phyloP scores from a whole-genome alignment of 176 grass and related monocot species.

The Oryza officinalis region DNA sequence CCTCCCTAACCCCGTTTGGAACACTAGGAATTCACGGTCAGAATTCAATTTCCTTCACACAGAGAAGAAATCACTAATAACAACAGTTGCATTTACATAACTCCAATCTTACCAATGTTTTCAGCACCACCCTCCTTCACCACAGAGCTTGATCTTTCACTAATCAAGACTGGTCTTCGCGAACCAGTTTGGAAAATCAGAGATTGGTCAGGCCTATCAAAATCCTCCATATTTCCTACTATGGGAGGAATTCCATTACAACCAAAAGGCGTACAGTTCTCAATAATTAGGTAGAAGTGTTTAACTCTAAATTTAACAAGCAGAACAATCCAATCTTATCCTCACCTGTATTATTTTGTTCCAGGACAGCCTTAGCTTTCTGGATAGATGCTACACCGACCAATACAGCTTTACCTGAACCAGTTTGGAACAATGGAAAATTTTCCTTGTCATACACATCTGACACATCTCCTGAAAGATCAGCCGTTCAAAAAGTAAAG shows the following conservation, averaged over 20 bases:
- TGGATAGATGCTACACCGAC: conserved; percentile 38
- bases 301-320: background rate
- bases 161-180: conserved; percentile 21
- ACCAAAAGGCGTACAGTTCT: background rate
- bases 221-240: conserved; percentile 30
- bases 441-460: conserved; percentile 29
- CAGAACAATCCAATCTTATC: conserved; percentile 29
- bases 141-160: conserved; percentile 24
- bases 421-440: conserved; percentile 48
- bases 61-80: conserved; percentile 27
- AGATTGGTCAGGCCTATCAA: conserved; percentile 22
- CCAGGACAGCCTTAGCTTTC: conserved; percentile 50
- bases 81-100: conserved; percentile 6
- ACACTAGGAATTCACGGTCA: conserved; percentile 47
- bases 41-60: conserved; percentile 43
- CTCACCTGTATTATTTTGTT: conserved; percentile 39
- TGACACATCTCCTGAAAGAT: conserved; percentile 21
- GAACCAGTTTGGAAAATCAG: conserved; percentile 34
- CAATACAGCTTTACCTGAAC: conserved; percentile 50
- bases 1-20: conserved; percentile 66
- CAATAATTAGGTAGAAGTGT: conserved; percentile 1
- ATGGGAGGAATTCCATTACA: conserved; percentile 19
- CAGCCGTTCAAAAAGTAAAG: conserved; percentile 22
- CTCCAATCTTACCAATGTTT: conserved; percentile 23
- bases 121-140: conserved; percentile 12